Evolutionary conservation across 768 basidiomycete genomes (phyloP), one percentile per base, ranked within the genome.

Genomic region (Podaxis carcinomalis): DNA sequence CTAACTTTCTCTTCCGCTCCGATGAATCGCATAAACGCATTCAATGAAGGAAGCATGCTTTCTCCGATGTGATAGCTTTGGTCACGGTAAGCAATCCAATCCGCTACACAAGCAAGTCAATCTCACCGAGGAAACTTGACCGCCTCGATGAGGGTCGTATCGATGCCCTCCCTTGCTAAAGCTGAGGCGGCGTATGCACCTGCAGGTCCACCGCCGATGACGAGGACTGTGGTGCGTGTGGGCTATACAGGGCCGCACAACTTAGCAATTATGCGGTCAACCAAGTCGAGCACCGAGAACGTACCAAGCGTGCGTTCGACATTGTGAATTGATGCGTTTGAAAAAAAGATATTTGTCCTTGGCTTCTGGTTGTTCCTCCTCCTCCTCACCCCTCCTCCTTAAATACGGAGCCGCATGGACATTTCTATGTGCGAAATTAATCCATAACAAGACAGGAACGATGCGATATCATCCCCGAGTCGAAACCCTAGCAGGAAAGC

Each of bases 181-280:
- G 70, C 76, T 4, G 77, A 68, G 5, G 81, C 80, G n/a, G 79
- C 75, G 63, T 80, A 82, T 16, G 73, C 72, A 0, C 81, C 80
- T 7, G 74, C 76, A 46, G 81, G 81, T 6, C 81, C 81, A n/a
- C 78, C 81, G 5, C 77, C 77, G 14, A 78, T 72, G 51, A 78
- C 68, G 6, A 77, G 68, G 49, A 78, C 72, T 2, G 66, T 61
- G n/a, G 64, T 69, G 53, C 66, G 67, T 58, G 64, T 58, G 40
- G 64, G 64, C 64, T 61, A 49, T 14, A 14, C 7, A 23, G 40
- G n/a, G 1, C 5, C 19, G 32, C 36, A 47, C 21, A 28, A 39
- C 16, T 11, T 7, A 55, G 11, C 42, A 25, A 35, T 39, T 16
- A 7, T 6, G 13, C 10, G 16, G 16, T 23, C 52, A n/a, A 25